Evolutionary conservation across 108 stramenopile species (phyloP).

Genomic region (Epithemia pelagica): DNA sequence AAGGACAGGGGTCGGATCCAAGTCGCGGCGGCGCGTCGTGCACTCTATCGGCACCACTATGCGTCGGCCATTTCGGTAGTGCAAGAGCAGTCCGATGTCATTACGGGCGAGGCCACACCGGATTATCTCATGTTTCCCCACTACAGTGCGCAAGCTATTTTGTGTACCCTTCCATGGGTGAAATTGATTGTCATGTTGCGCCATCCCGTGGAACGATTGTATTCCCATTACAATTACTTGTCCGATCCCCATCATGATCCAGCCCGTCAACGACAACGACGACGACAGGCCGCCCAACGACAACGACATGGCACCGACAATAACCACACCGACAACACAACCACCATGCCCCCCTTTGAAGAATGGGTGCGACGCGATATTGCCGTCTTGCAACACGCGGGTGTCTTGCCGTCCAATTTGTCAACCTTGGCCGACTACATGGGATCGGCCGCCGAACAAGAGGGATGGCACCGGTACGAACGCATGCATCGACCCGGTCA

Average conservation of each 20-base stretch:
- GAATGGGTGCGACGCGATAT: conserved; percentile 1
- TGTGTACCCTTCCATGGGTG: conserved; percentile 25
- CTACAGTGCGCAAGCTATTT: conserved; percentile 13
- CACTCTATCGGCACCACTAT: background rate
- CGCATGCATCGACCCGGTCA: background rate
- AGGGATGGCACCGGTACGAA: background rate
- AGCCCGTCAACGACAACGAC: no score
- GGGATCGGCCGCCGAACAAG: background rate
- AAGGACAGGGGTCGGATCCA: background rate
- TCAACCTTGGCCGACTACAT: background rate
- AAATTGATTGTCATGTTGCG: conserved; percentile 25
- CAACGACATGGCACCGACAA: no score
- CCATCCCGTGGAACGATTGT: conserved; percentile 31
- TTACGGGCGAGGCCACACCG: conserved; percentile 18
- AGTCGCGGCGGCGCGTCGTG: background rate
- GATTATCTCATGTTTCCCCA: conserved; percentile 23
- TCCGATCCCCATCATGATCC: background rate
- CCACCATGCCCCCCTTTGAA: background rate
- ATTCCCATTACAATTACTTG: conserved; percentile 18
- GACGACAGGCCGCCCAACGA: no score
- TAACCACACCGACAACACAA: background rate
- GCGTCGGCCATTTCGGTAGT: background rate
- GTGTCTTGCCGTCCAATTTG: background rate
- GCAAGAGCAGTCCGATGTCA: background rate
- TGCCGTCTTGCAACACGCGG: background rate